phyloP scores from a whole-genome alignment of 2,329 filamentous ascomycete genomes.

The Mariannaea sp. region DNA sequence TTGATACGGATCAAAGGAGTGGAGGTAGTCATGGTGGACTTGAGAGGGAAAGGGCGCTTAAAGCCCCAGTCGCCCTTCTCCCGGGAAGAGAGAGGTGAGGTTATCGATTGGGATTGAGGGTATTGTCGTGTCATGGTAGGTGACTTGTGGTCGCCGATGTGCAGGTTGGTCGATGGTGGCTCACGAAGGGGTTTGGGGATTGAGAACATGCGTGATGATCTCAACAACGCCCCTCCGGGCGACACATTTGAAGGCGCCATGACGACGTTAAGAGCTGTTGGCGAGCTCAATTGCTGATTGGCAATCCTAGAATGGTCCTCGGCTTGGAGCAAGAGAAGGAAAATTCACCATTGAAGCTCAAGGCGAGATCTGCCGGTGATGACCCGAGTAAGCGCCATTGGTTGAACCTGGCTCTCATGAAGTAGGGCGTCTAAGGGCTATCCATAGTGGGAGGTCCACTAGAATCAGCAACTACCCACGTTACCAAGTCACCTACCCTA shows the following conservation, averaged over 20 bases:
- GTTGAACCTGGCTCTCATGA: constrained; percentile 16
- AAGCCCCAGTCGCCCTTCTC: constrained; percentile 88
- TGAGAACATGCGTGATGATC: constrained; percentile 88
- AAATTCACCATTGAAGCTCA: constrained; percentile 40
- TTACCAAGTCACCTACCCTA: no score
- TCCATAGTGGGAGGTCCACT: constrained; percentile 28
- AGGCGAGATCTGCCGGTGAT: constrained; percentile 39
- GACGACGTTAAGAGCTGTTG: constrained; percentile 34
- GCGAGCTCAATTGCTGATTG: constrained; percentile 39
- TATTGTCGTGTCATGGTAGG: constrained; percentile 67
- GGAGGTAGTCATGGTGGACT: constrained; percentile 72
- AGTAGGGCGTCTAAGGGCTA: background rate
- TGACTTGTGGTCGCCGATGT: constrained; percentile 44
- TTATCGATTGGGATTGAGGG: constrained; percentile 84
- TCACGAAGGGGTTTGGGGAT: constrained; percentile 76
- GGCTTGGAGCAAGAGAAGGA: constrained; percentile 28
- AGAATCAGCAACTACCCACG: constrained; percentile 23
- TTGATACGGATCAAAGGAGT: constrained; percentile 78
- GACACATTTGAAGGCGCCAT: constrained; percentile 52
- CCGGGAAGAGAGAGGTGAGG: constrained; percentile 74
- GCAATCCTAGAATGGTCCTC: constrained; percentile 29
- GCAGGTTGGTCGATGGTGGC: constrained; percentile 55
- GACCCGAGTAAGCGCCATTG: constrained; percentile 38
- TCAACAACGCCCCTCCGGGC: constrained; percentile 72
- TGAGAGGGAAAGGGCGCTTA: constrained; percentile 80